phyloP scores from a whole-genome alignment of 768 basidiomycete species.

The Kwoniella mangroviensis region DNA sequence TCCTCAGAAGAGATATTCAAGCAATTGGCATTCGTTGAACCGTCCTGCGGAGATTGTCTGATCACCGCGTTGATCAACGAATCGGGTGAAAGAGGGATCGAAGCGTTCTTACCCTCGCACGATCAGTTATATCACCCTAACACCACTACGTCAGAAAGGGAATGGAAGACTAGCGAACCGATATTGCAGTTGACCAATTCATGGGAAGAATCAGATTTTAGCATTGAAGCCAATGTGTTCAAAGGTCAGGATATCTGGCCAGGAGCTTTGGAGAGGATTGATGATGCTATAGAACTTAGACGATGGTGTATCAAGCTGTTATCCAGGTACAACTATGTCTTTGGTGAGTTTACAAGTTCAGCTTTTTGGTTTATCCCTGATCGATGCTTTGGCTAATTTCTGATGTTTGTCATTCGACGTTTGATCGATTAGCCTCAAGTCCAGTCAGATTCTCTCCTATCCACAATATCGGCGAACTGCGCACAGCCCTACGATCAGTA shows the following conservation, averaged over 20 bases:
- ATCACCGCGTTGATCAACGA: constrained; percentile 47
- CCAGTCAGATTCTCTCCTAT: constrained; percentile 43
- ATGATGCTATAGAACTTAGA: constrained; percentile 38
- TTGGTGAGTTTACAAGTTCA: constrained; percentile 35
- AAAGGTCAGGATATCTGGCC: constrained; percentile 41
- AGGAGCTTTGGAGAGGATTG: constrained; percentile 7
- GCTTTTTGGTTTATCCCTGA: neutral
- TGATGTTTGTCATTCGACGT: neutral
- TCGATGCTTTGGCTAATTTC: neutral
- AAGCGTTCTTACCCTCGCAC: constrained; percentile 44
- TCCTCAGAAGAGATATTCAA: constrained; percentile 49
- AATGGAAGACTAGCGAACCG: constrained; percentile 42
- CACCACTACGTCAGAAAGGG: neutral
- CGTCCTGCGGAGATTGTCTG: constrained; percentile 55
- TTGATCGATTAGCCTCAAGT: constrained; percentile 32
- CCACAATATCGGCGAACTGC: constrained; percentile 26
- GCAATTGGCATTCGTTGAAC: constrained; percentile 43
- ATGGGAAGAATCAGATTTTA: constrained; percentile 51
- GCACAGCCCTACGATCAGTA: constrained; percentile 13
- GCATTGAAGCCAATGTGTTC: constrained; percentile 29
- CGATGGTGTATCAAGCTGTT: constrained; percentile 52
- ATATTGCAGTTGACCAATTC: constrained; percentile 46
- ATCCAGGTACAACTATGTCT: constrained; percentile 50
- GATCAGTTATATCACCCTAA: constrained; percentile 23
- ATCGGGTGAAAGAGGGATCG: constrained; percentile 46